phyloP scores from a whole-genome alignment of 495 filamentous ascomycete genomes.

The Hyphodiscus hymeniophilus region DNA sequence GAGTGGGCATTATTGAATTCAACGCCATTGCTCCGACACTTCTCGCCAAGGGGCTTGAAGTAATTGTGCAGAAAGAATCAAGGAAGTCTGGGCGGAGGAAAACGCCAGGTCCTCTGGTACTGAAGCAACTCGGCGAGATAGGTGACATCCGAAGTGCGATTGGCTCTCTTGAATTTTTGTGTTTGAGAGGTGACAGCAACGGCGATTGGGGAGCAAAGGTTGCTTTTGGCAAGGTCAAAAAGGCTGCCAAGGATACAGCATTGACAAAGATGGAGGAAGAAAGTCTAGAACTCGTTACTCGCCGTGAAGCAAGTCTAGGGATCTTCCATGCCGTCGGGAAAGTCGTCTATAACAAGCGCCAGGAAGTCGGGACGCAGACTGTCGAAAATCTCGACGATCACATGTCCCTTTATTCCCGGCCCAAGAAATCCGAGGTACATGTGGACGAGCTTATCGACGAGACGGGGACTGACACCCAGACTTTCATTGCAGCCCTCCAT shows the following conservation, averaged over 20 bases:
- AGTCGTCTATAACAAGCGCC: slow-evolving; percentile 88
- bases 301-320: slow-evolving; percentile 77
- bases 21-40: slow-evolving; percentile 86
- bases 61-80: slow-evolving; percentile 74
- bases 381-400: slow-evolving; percentile 49
- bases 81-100: slow-evolving; percentile 55
- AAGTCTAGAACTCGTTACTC: slow-evolving; percentile 64
- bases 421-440: slow-evolving; percentile 59
- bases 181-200: slow-evolving; percentile 60
- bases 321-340: slow-evolving; percentile 97
- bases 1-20: slow-evolving; percentile 73
- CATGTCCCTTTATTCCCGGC: slow-evolving; percentile 51
- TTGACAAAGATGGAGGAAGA: slow-evolving; percentile 66
- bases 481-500: slow-evolving; percentile 86
- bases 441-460: slow-evolving; percentile 76
- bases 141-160: slow-evolving; percentile 92
- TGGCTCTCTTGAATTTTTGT: slow-evolving; percentile 83
- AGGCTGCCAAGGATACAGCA: slow-evolving; percentile 40
- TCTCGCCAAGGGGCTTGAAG: slow-evolving; percentile 71
- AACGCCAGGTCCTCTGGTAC: slow-evolving; percentile 59
- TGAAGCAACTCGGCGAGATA: slow-evolving; percentile 68
- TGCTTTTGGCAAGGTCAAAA: slow-evolving; percentile 50
- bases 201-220: slow-evolving; percentile 61
- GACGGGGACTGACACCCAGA: slow-evolving; percentile 79
- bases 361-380: slow-evolving; percentile 26